Base-by-base conservation (phyloP, 352 stramenopile genomes). In the Phytophthora capsici region DNA sequence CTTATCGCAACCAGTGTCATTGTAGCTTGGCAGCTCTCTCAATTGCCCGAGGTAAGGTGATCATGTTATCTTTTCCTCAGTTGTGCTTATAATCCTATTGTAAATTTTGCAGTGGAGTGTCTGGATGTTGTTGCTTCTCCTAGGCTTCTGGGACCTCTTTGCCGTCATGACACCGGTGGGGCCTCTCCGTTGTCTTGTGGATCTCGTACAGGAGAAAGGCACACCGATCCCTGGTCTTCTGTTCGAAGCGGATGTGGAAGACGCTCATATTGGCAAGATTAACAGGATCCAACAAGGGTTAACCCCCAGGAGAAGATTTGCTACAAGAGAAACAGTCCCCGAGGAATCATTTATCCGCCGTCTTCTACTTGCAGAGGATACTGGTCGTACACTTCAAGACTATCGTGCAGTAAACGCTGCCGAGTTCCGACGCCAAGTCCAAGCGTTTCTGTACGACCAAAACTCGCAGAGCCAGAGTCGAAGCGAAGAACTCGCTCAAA, bases 71-170 rank as follows among this genome's bases (percentile, higher is more conserved):
- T 28, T 28, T 25, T 37, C 37, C 26, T 20, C 14, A 8, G 14
- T 9, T 12, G 6, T 48, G 22, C 6, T 55, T 37, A 56, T 13
- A 23, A 45, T 41, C 23, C 40, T 40, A 12, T 41, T 53, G 14
- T 37, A 45, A 20, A 49, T 12, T 25, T 49, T 70, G 3, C 26
- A 92, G 81, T 97, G 88, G 88, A 96, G 86, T 25, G 71, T 84
- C 10, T 97, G 90, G 90, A 91, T 91, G 59, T 73, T 96, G 4
- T 67, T 96, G n/a, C 69, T 98, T 10, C 91, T 98, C 34, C 75
- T 99, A 40, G 97, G 90, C 1, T 89, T 99, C 36, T 99, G 98
- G 80, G 97, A 99, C 75, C 77, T 99, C 6, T 99, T 97, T 66
- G 98, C 98, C 4, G 98, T 99, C 2, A 75, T 99, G 17, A 96